Evolutionary conservation across 176 grass and related monocot genomes (phyloP), one percentile per base, ranked within the genome.

Genomic region (Eremochloa ophiuroides): DNA sequence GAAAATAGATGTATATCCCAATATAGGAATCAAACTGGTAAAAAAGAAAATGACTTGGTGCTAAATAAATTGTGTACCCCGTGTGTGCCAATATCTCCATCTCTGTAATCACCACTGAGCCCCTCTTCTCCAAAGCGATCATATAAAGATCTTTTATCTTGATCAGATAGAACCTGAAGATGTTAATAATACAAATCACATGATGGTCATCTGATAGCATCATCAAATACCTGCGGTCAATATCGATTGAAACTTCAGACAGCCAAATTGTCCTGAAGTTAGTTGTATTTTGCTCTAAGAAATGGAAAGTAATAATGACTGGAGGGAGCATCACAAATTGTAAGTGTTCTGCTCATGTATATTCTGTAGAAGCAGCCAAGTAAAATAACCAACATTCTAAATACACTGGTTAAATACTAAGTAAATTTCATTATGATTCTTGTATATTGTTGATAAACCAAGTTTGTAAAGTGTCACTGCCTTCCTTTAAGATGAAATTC

Each of bases 111-210:
- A 62, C 80, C 83, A 61, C 48, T 67, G 25, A 88, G 48, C 33
- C 92, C 92, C 62, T 70, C 78, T 85, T 92, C 92, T 80, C 92
- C 95, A 85, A 87, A 91, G 34, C 39, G 86, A 80, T 98, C 92
- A 87, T 94, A 98, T 34, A 93, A 38, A 43, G 92, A 89, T 93
- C 92, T 93, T 87, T 94, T 98, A 23, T 89, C 90, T 81, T 94
- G 62, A 70, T 98, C 90, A 15, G 95, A 94, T 78, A 98, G 89
- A 68, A 98, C 66, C 95, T 98, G 83, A 68, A 85, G 39, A 34
- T 76, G 7, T 75, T 47, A 66, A 78, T 39, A 74, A 8, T 51
- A 58, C 64, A 30, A 69, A 88, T 73, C 15, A 56, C 37, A 76
- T 41, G 41, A 41, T 69, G 65, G 40, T 29, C 26, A 80, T 82